Evolutionary conservation across 306 rosid genomes (phyloP).

Genomic region (Boehmeria nivea): DNA sequence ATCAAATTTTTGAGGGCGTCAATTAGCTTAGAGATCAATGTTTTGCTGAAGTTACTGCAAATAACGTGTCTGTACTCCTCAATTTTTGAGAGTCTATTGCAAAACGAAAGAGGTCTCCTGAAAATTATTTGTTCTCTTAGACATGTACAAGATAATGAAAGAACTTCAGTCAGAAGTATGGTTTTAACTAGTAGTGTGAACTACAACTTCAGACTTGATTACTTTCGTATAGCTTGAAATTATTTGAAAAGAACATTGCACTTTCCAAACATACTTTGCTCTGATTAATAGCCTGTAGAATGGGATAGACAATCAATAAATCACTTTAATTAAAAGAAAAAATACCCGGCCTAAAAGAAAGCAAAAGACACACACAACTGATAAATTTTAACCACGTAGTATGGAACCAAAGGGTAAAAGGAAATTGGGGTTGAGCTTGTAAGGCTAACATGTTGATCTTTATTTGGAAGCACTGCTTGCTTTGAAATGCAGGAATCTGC

Average conservation of each 20-base stretch:
- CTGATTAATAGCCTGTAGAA: too few species aligned
- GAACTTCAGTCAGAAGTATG: slow-evolving; percentile 87
- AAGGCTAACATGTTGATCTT: neutral
- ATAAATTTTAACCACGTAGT: neutral
- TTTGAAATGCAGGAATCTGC: slow-evolving; percentile 80
- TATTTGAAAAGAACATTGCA: too few species aligned
- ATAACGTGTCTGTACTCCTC: slow-evolving; percentile 72
- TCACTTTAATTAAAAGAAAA: too few species aligned
- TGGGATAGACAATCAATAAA: too few species aligned
- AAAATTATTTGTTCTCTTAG: slow-evolving; percentile 89
- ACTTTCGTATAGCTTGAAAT: too few species aligned
- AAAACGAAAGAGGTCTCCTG: slow-evolving; percentile 99
- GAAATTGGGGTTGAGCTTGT: neutral
- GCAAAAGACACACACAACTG: too few species aligned
- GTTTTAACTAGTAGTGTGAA: neutral
- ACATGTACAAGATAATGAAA: slow-evolving; percentile 97
- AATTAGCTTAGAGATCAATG: slow-evolving; percentile 69
- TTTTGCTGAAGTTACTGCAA: slow-evolving; percentile 79
- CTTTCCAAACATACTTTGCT: too few species aligned
- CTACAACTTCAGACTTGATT: too few species aligned
- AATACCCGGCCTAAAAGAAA: too few species aligned
- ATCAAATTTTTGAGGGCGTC: slow-evolving; percentile 78
- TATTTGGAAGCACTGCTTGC: slow-evolving; percentile 66
- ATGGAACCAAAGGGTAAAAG: neutral
- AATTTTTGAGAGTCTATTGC: slow-evolving; percentile 98